Evolutionary conservation across 352 stramenopile genomes (phyloP), one percentile per base, ranked within the genome.

Genomic region (Pseudoperonospora humuli): DNA sequence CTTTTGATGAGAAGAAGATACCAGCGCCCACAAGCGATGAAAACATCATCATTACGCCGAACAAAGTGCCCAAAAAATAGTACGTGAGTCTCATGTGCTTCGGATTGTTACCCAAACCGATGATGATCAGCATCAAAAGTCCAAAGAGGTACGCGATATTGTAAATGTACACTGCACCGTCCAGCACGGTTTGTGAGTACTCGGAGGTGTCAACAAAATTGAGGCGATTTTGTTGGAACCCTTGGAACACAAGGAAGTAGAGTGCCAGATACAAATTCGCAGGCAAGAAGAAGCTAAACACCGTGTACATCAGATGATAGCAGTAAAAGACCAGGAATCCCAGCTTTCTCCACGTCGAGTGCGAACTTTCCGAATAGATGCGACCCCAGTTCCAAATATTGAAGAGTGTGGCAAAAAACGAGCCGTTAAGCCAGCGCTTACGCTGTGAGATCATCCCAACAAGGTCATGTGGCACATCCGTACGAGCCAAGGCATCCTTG

Each of bases 61-160:
- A 85, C 6, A 78, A 48, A 0, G 76, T 65, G 21, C 75, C 74
- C 24, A 89, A 69, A 25, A 80, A 86, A 47, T 89, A 90, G 57
- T 89, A 88, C 27, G 71, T 90, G 39, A 86, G 64, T 48, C 84
- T 86, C 71, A 91, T 87, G 52, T 91, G 81, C 63, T 93, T 88
- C 14, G 78, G 78, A 41, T 85, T 89, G 66, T 93, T 93, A 40
- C 81, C 81, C 7, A 93, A 54, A 1, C 78, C 75, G 38, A 93
- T 87, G 45, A 90, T 91, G 29, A 93, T 72, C 38, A 91, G 64
- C 67, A 86, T 90, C 41, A 87, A 57, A 29, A 93, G 43, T 0
- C 70, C 74, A 26, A 91, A 85, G 15, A 86, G 66, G 56, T 90
- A 93, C 20, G 68, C 45, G 28, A 84, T 62, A 56, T 90, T 90